Evolutionary conservation across 1,284 basidiomycete genomes (phyloP).

Genomic region (Dichomitus squalens): DNA sequence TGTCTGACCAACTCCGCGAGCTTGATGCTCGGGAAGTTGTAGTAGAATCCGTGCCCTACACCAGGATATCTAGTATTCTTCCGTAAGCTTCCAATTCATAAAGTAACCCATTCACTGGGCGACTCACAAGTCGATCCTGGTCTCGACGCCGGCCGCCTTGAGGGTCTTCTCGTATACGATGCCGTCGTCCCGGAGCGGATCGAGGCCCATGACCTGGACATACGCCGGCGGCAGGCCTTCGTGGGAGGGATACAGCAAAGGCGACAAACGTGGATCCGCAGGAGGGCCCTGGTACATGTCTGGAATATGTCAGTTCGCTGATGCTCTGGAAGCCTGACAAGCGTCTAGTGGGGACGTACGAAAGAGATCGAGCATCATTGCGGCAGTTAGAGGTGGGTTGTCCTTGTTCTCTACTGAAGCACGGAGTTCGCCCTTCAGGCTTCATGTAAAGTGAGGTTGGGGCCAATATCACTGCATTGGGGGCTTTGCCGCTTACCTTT

Average conservation of each 20-base stretch:
- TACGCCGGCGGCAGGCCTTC: slow-evolving; percentile 24
- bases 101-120: not conserved
- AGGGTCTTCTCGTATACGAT: slow-evolving; percentile 27
- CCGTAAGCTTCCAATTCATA: not conserved
- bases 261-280: not conserved
- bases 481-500: too few species aligned
- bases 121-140: slow-evolving; percentile 18
- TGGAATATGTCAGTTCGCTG: not conserved
- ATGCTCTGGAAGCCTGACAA: not conserved
- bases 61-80: slow-evolving; percentile 1
- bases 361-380: not conserved
- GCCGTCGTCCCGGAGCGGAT: slow-evolving; percentile 29
- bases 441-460: not conserved
- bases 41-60: slow-evolving; percentile 7
- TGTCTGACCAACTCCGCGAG: not conserved
- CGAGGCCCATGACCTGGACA: slow-evolving; percentile 26
- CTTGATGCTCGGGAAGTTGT: slow-evolving; percentile 1
- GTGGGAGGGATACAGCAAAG: slow-evolving; percentile 6
- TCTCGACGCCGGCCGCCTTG: slow-evolving; percentile 24
- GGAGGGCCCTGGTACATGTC: not conserved
- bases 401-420: not conserved
- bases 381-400: not conserved
- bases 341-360: not conserved
- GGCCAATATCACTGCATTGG: too few species aligned
- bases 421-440: not conserved